A percentile compares a stretch with the other conserved stretches of the same genome.
Evolutionary conservation across 2,329 filamentous ascomycete species (phyloP).

Genomic region (Venturiaceae sp.): DNA sequence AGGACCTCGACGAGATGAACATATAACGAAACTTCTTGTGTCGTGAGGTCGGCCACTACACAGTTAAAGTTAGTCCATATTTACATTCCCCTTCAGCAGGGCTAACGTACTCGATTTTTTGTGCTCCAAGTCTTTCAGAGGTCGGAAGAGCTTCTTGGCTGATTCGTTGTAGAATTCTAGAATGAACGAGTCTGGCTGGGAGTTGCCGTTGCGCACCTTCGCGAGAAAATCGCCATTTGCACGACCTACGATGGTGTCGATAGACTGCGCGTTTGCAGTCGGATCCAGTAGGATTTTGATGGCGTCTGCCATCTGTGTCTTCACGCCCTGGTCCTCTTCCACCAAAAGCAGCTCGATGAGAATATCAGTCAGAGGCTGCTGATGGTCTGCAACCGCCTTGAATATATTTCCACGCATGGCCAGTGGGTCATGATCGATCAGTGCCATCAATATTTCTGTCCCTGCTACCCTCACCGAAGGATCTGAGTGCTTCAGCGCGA

Average conservation of each 20-base stretch:
- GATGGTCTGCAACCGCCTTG: conserved; percentile 80
- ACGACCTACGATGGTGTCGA: conserved; percentile 46
- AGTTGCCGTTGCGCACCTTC: conserved; percentile 46
- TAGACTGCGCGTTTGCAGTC: conserved; percentile 47
- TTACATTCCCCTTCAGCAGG: background rate
- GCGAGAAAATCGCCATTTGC: conserved; percentile 59
- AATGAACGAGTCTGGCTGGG: conserved; percentile 75
- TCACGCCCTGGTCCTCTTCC: conserved; percentile 88
- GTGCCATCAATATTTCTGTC: conserved; percentile 83
- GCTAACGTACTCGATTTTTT: conserved; percentile 40
- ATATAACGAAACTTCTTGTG: conserved; percentile 83
- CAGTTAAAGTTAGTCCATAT: conserved; percentile 8
- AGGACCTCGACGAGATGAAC: conserved; percentile 87
- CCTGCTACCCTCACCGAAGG: conserved; percentile 82
- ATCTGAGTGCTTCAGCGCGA: conserved; percentile 76
- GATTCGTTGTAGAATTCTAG: conserved; percentile 84
- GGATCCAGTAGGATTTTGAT: conserved; percentile 88
- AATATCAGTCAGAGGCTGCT: conserved; percentile 78
- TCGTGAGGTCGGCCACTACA: conserved; percentile 59
- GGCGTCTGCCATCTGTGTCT: conserved; percentile 89
- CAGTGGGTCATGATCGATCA: conserved; percentile 91
- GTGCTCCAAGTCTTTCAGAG: conserved; percentile 69
- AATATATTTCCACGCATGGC: conserved; percentile 93
- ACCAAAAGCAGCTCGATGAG: conserved; percentile 85
- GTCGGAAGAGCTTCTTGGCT: conserved; percentile 75